Conservation (phyloP, 192 early-diverging fungal genomes). For the Coemansia sp. region DNA sequence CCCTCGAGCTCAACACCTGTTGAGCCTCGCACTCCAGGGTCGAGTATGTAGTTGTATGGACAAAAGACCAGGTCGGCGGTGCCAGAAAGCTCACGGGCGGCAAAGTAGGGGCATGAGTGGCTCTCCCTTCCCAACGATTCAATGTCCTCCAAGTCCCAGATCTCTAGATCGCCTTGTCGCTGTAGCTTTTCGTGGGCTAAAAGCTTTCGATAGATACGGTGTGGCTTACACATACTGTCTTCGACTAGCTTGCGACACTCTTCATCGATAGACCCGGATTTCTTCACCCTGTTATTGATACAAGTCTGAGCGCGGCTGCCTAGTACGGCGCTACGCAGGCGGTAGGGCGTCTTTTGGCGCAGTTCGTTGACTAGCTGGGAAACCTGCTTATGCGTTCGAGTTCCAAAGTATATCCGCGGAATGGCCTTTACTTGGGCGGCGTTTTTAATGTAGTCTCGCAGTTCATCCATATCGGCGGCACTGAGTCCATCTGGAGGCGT, state of each 20-base stretch:
- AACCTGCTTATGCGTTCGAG: constrained; percentile 65
- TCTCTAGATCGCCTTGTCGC: constrained; percentile 25
- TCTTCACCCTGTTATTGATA: constrained; percentile 36
- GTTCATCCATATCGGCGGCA: constrained; percentile 14
- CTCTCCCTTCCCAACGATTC: constrained; percentile 38
- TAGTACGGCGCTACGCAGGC: constrained; percentile 55
- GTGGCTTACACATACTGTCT: constrained; percentile 20
- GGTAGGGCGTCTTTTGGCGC: constrained; percentile 60
- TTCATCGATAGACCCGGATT: constrained; percentile 45
- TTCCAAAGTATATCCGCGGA: constrained; percentile 59
- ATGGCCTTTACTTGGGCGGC: not conserved
- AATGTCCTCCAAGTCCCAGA: constrained; percentile 69
- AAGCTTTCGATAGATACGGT: not conserved
- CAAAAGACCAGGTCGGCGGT: constrained; percentile 64
- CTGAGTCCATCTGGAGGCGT: constrained; percentile 21
- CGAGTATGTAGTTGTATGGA: constrained; percentile 70
- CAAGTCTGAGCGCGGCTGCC: constrained; percentile 62
- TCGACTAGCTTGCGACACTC: constrained; percentile 39
- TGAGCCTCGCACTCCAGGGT: constrained; percentile 58
- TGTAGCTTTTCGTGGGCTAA: constrained; percentile 5
- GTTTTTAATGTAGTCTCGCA: constrained; percentile 10
- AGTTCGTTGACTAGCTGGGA: constrained; percentile 61
- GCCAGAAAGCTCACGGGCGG: constrained; percentile 48
- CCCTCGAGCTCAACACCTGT: constrained; percentile 55
- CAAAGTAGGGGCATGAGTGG: constrained; percentile 62